Evolutionary conservation across 305 asterid genomes (phyloP).

Genomic region (Salvia sclarea): DNA sequence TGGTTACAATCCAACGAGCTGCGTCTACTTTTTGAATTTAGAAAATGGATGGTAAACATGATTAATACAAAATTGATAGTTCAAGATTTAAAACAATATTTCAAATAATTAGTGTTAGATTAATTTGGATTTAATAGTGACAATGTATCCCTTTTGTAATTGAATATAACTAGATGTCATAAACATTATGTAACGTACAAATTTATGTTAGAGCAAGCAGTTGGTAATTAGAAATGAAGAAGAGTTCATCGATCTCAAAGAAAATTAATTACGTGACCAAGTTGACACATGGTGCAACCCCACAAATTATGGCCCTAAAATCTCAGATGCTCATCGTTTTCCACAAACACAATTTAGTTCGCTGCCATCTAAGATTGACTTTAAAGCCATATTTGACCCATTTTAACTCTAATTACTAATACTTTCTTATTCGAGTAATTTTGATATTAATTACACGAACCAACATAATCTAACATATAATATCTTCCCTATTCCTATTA

Average conservation of each 20-base stretch:
- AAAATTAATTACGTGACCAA: constrained; percentile 29
- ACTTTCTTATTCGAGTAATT: constrained; percentile 14
- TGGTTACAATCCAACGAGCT: too few relatives aligned
- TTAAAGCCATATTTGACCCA: constrained; percentile 18
- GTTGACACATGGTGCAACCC: constrained; percentile 43
- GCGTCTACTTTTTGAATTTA: too few relatives aligned
- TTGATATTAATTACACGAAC: neutral
- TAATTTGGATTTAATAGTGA: too few relatives aligned
- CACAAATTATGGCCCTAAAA: constrained; percentile 34
- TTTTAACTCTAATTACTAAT: neutral
- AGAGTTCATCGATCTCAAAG: constrained; percentile 31
- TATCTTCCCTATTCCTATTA: neutral
- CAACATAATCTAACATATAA: neutral
- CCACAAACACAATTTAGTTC: constrained; percentile 24
- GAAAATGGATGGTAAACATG: too few relatives aligned
- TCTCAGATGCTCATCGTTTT: constrained; percentile 38
- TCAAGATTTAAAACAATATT: too few relatives aligned
- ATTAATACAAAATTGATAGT: too few relatives aligned
- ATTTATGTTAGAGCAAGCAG: too few relatives aligned
- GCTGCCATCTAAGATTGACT: constrained; percentile 31
- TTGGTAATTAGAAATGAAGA: neutral
- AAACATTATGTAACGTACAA: neutral
- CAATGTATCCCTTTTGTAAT: too few relatives aligned
- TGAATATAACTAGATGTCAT: too few relatives aligned
- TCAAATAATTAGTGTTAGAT: too few relatives aligned